These are phyloP conservation scores for Metarhizium album DNA, from an alignment of 2,329 filamentous ascomycete genomes.

Conservation along the genomic window DNA sequence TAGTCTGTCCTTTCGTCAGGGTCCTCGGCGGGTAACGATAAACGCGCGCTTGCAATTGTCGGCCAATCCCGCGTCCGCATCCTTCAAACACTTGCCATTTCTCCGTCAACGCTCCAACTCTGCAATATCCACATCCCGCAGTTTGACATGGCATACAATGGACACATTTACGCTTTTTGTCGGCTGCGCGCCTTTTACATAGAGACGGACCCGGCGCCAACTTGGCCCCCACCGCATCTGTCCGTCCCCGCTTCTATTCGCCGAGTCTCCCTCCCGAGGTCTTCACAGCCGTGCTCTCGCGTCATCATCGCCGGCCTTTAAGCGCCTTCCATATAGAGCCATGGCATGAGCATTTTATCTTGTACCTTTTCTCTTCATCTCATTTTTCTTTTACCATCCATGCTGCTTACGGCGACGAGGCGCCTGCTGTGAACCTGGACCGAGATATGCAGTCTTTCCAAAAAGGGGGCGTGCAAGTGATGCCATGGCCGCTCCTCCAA, in stretches of 20 bases:
- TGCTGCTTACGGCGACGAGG: neutral
- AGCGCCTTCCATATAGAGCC: neutral
- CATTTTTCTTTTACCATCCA: neutral
- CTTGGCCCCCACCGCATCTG: neutral
- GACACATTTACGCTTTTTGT: neutral
- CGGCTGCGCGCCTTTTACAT: neutral
- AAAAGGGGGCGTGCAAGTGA: neutral
- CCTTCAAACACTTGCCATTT: neutral
- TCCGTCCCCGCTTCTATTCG: neutral
- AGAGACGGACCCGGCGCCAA: neutral
- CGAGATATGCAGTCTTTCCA: neutral
- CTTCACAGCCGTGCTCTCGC: neutral
- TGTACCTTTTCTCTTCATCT: neutral
- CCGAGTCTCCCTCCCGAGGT: neutral
- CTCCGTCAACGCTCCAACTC: neutral
- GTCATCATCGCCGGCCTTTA: neutral
- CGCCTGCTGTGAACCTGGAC: neutral
- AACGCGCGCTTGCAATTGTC: constrained; percentile 4
- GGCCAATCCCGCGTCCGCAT: constrained; percentile 2
- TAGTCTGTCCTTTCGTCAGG: no score
- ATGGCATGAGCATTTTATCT: neutral
- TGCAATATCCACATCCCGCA: neutral
- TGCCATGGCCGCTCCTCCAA: constrained; percentile 3
- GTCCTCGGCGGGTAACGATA: neutral
- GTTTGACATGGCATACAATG: neutral